Conservation (phyloP, 139 green algal genomes). For the Tetratostichococcus sp. region DNA sequence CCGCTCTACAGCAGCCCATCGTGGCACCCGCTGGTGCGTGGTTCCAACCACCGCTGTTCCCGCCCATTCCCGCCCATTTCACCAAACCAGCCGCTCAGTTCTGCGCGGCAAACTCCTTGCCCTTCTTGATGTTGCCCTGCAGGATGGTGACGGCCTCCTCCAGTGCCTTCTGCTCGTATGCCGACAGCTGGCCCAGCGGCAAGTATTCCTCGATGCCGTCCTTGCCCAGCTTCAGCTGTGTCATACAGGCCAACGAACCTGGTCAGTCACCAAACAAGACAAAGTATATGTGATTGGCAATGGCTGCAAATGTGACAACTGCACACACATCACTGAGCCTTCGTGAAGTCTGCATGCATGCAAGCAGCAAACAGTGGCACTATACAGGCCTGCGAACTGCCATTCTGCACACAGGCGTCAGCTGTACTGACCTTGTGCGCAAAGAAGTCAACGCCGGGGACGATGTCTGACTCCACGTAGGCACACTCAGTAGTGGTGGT, state of each 20-base stretch:
- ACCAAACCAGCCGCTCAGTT: background rate
- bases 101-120: conserved; percentile 31
- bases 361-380: no score
- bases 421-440: conserved; percentile 59
- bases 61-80: no score
- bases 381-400: no score
- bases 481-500: conserved; percentile 63
- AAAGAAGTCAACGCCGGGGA: conserved; percentile 44
- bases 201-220: conserved; percentile 63
- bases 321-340: no score
- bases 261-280: no score
- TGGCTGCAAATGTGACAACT: no score
- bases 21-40: no score
- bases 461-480: conserved; percentile 55
- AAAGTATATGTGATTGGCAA: no score
- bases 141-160: conserved; percentile 65
- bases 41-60: no score
- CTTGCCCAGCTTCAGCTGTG: conserved; percentile 52
- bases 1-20: no score
- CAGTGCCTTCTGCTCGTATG: conserved; percentile 61
- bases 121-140: conserved; percentile 67
- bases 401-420: no score
- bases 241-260: background rate
- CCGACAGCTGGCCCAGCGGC: conserved; percentile 54
- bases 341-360: background rate